Evolutionary conservation across 176 grass and related monocot genomes (phyloP).

Genomic region (Aegilops sharonensis): DNA sequence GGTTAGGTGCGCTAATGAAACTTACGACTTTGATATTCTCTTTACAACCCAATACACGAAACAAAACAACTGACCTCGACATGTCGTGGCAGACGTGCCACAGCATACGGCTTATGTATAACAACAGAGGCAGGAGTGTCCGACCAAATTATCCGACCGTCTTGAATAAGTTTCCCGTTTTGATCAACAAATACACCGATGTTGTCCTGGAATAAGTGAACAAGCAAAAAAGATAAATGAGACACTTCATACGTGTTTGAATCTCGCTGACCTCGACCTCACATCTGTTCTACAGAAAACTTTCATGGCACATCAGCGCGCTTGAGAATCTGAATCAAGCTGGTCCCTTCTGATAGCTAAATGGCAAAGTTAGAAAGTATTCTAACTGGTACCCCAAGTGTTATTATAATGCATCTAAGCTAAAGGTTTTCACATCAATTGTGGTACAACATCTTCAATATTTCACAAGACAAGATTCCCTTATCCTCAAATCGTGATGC

Average conservation of each 20-base stretch:
- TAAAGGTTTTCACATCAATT: constrained; percentile 8
- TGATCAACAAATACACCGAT: constrained; percentile 97
- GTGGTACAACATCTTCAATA: constrained; percentile 12
- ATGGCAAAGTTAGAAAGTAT: neutral
- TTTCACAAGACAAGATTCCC: constrained; percentile 19
- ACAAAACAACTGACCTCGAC: constrained; percentile 60
- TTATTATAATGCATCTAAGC: neutral
- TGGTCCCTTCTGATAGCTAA: neutral
- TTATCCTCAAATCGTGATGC: constrained; percentile 19
- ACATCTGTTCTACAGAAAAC: constrained; percentile 6
- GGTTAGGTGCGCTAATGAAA: constrained; percentile 1
- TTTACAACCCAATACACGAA: constrained; percentile 3
- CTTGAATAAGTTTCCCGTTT: constrained; percentile 97
- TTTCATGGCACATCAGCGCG: neutral
- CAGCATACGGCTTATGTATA: constrained; percentile 78
- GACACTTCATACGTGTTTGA: neutral
- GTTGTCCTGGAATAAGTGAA: constrained; percentile 66
- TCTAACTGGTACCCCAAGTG: constrained; percentile 3
- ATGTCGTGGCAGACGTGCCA: constrained; percentile 75
- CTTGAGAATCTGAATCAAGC: constrained; percentile 8
- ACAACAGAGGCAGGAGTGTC: constrained; percentile 72
- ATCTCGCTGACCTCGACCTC: neutral
- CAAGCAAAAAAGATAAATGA: constrained; percentile 13
- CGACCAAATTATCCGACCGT: constrained; percentile 96
- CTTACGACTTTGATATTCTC: neutral